Percentiles rank a stretch among this genome's conserved stretches.
Evolutionary conservation across 2,329 filamentous ascomycete genomes (phyloP).

Genomic region (Xylaria sp.): DNA sequence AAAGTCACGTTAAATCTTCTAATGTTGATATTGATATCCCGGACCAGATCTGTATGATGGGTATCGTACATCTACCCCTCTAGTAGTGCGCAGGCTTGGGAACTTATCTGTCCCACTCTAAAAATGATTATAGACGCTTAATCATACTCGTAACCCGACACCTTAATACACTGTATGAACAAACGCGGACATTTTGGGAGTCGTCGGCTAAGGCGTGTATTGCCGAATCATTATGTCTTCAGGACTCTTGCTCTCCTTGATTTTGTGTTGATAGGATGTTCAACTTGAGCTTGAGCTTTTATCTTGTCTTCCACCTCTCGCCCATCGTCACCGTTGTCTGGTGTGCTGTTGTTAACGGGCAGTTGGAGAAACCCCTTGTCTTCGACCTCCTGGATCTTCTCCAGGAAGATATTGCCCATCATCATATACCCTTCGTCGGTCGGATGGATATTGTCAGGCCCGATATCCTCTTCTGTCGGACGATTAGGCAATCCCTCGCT

Average conservation of each 20-base stretch:
- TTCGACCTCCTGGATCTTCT: slow-evolving; percentile 45
- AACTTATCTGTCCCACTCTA: not conserved
- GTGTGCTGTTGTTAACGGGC: slow-evolving; percentile 40
- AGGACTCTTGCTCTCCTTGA: not conserved
- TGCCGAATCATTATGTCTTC: not conserved
- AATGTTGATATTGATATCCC: not conserved
- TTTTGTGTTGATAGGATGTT: slow-evolving; percentile 37
- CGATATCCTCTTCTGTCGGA: slow-evolving; percentile 44
- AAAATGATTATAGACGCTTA: not conserved
- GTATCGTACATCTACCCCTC: not conserved
- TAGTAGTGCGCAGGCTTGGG: not conserved
- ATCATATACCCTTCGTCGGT: slow-evolving; percentile 48
- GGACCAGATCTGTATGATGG: not conserved
- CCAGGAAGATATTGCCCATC: slow-evolving; percentile 47
- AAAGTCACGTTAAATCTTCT: not conserved
- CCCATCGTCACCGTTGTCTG: slow-evolving; percentile 41
- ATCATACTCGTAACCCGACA: not conserved
- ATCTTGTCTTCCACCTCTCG: slow-evolving; percentile 43
- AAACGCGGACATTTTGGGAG: not conserved
- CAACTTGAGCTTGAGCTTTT: slow-evolving; percentile 37
- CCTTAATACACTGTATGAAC: not conserved
- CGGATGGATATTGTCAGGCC: slow-evolving; percentile 43
- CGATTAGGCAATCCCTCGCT: slow-evolving; percentile 42
- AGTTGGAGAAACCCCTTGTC: slow-evolving; percentile 41
- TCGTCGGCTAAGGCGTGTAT: not conserved